These are phyloP conservation scores for Oldenlandia corymbosa DNA, from an alignment of 257 asterid genomes.

Conservation along the genomic window DNA sequence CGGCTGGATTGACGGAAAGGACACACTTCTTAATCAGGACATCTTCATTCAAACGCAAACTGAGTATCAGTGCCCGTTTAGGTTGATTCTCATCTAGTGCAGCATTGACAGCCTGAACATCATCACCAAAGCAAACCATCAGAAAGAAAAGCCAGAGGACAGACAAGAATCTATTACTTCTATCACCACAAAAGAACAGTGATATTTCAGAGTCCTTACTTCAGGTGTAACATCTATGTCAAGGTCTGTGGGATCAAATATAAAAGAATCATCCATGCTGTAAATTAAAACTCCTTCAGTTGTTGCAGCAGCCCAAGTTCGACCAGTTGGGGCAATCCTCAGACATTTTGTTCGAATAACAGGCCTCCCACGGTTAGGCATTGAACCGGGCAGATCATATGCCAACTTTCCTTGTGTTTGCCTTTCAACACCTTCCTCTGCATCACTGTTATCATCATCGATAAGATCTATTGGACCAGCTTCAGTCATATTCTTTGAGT, in stretches of 20 bases:
- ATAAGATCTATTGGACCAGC: slow-evolving; percentile 89
- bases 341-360: slow-evolving; percentile 77
- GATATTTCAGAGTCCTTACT: slow-evolving; percentile 34
- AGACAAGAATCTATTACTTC: not conserved
- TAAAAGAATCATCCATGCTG: slow-evolving; percentile 87
- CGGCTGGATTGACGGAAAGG: slow-evolving; percentile 55
- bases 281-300: slow-evolving; percentile 91
- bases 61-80: slow-evolving; percentile 70
- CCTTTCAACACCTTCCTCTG: slow-evolving; percentile 81
- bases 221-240: slow-evolving; percentile 97
- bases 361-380: slow-evolving; percentile 89
- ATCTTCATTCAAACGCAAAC: slow-evolving; percentile 93
- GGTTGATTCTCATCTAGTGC: slow-evolving; percentile 65
- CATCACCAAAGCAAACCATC: slow-evolving; percentile 8
- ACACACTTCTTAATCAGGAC: slow-evolving; percentile 75
- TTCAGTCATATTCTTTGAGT: slow-evolving; percentile 92
- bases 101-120: slow-evolving; percentile 73
- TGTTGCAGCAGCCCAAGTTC: slow-evolving; percentile 98
- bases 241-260: slow-evolving; percentile 97
- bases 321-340: slow-evolving; percentile 94
- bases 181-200: not conserved
- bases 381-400: slow-evolving; percentile 87
- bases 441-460: slow-evolving; percentile 77
- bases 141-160: not conserved
- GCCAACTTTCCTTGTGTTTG: slow-evolving; percentile 57